Conservation (phyloP, 2,329 filamentous ascomycete genomes). For the Drechslerella coelobrocha region DNA sequence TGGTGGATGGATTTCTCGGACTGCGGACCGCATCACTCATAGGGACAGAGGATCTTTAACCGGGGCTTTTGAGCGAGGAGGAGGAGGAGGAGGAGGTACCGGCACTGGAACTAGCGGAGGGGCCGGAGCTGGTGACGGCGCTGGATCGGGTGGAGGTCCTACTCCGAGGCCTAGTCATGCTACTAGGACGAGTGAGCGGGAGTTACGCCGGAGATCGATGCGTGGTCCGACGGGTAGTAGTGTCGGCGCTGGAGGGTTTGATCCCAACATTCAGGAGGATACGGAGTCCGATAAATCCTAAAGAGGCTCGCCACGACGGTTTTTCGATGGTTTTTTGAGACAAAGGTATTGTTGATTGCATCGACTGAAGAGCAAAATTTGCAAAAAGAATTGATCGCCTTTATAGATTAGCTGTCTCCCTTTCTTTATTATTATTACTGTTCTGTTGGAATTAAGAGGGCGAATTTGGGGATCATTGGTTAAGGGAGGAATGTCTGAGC, state of each 20-base stretch:
- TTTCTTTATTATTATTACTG: background rate
- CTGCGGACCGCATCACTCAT: slow-evolving; percentile 16
- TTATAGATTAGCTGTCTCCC: background rate
- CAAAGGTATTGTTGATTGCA: background rate
- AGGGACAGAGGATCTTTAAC: slow-evolving; percentile 2
- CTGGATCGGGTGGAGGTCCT: background rate
- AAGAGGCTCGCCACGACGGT: background rate
- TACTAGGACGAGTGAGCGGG: background rate
- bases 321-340: background rate
- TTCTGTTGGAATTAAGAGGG: background rate
- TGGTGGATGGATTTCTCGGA: slow-evolving; percentile 22
- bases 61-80: slow-evolving; percentile 3
- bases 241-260: slow-evolving; percentile 43
- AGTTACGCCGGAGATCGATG: background rate
- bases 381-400: background rate
- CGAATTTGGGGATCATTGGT: too few species aligned
- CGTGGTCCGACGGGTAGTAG: slow-evolving; percentile 34
- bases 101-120: too few species aligned
- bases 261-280: slow-evolving; percentile 32
- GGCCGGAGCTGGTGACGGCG: background rate
- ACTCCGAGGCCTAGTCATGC: slow-evolving; percentile 11
- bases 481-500: too few species aligned
- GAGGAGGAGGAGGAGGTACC: background rate
- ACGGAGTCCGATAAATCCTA: slow-evolving; percentile 43
- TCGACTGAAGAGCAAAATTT: background rate